Percentiles rank a stretch among this genome's conserved stretches.
phyloP scores from a whole-genome alignment of 768 basidiomycete species.

The Sarcodon aspratus region DNA sequence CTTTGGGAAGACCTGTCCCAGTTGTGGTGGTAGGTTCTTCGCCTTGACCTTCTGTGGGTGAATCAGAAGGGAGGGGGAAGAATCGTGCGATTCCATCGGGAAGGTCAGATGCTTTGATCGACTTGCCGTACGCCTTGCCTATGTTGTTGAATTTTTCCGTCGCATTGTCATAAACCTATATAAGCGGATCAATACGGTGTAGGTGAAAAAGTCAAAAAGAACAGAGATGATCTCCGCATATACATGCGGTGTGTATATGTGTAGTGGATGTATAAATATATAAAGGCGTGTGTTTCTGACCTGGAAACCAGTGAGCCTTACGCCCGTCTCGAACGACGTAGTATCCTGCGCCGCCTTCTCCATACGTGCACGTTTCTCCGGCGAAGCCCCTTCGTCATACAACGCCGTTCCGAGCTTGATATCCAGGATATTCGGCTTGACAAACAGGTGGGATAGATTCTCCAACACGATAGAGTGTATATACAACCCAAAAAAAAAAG shows the following conservation, averaged over 20 bases:
- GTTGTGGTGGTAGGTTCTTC: constrained; percentile 10
- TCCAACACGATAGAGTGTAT: constrained; percentile 72
- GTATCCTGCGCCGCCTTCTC: constrained; percentile 52
- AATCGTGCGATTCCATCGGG: constrained; percentile 68
- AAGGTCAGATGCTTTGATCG: constrained; percentile 57
- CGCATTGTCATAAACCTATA: constrained; percentile 61
- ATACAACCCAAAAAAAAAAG: not conserved
- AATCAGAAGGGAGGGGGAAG: constrained; percentile 43
- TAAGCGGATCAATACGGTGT: not conserved
- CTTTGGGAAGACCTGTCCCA: constrained; percentile 41
- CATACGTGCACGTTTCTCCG: constrained; percentile 78
- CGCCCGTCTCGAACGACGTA: constrained; percentile 65
- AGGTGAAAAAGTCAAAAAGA: not conserved
- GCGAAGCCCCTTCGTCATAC: constrained; percentile 55
- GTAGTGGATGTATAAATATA: no score
- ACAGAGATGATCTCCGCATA: not conserved
- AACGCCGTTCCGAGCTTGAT: constrained; percentile 88
- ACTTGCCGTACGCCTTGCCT: constrained; percentile 70
- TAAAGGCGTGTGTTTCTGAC: constrained; percentile 28
- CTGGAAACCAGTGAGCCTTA: constrained; percentile 86
- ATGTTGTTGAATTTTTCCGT: constrained; percentile 46
- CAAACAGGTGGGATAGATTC: constrained; percentile 66
- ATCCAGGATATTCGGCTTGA: constrained; percentile 80
- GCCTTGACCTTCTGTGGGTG: constrained; percentile 1
- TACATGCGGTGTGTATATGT: no score